phyloP scores from a whole-genome alignment of 176 grass and related monocot genomes.

The Oryza meyeriana region DNA sequence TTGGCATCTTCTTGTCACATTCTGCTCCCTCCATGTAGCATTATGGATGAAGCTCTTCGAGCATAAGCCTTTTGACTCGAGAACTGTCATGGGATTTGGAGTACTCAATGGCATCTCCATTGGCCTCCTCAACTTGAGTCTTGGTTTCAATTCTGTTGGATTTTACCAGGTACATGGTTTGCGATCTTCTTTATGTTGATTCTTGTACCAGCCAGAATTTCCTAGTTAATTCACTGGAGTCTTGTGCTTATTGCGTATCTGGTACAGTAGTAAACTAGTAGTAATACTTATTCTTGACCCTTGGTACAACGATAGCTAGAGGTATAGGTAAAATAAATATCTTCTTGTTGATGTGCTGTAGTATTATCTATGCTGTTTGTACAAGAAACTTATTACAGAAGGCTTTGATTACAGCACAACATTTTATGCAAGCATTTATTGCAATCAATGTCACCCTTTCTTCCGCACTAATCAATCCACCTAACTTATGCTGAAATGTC shows the following conservation, averaged over 20 bases:
- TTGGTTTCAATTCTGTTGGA: slow-evolving; percentile 99
- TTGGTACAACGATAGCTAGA: background rate
- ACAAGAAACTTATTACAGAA: slow-evolving; percentile 8
- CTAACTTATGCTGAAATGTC: slow-evolving; percentile 47
- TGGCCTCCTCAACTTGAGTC: slow-evolving; percentile 95
- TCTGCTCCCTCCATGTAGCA: slow-evolving; percentile 95
- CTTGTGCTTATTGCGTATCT: slow-evolving; percentile 12
- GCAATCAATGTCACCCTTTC: slow-evolving; percentile 27
- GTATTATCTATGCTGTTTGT: slow-evolving; percentile 22
- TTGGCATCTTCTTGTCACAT: slow-evolving; percentile 99
- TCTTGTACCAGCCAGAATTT: slow-evolving; percentile 12
- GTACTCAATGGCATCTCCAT: slow-evolving; percentile 98
- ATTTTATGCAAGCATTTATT: slow-evolving; percentile 37
- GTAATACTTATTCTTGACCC: background rate
- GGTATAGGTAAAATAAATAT: slow-evolving; percentile 24
- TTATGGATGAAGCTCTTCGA: slow-evolving; percentile 94
- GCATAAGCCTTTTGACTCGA: slow-evolving; percentile 95
- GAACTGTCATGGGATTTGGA: slow-evolving; percentile 97
- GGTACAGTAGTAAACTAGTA: slow-evolving; percentile 16
- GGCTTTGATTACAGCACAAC: slow-evolving; percentile 9
- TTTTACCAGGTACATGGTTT: slow-evolving; percentile 83
- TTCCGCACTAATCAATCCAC: slow-evolving; percentile 49
- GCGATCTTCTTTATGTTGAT: slow-evolving; percentile 9
- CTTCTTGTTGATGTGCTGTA: slow-evolving; percentile 18
- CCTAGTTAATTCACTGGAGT: slow-evolving; percentile 18